phyloP scores from a whole-genome alignment of 306 rosid genomes.

The Rosa multiflora region DNA sequence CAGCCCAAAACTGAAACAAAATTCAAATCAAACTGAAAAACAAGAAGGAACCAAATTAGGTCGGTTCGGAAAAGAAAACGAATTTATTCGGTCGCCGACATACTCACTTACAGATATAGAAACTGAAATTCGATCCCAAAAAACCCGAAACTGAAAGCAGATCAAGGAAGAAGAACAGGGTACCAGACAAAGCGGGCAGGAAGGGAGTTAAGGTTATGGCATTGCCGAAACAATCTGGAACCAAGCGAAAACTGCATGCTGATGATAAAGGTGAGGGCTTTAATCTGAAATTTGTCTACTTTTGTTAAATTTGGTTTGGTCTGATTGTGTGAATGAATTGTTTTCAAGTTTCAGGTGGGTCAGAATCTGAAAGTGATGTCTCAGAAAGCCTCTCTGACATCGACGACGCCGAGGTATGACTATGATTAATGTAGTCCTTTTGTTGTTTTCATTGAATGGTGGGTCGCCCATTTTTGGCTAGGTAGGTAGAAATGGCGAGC shows the following conservation, averaged over 20 bases:
- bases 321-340: neutral
- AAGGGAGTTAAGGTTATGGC: neutral
- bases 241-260: neutral
- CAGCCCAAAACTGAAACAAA: neutral
- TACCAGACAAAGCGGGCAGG: neutral
- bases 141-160: neutral
- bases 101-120: neutral
- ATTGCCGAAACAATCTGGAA: neutral
- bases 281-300: neutral
- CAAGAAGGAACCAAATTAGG: neutral
- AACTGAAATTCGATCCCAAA: neutral
- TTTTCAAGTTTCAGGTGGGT: conserved; percentile 16
- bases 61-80: neutral
- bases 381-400: conserved; percentile 26
- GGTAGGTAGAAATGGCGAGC: neutral
- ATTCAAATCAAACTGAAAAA: neutral
- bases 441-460: neutral
- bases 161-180: neutral
- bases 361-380: neutral
- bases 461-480: neutral
- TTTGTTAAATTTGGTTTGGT: neutral
- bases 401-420: conserved; percentile 30
- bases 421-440: neutral
- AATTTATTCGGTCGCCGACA: conserved; percentile 11
- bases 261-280: neutral